These are phyloP conservation scores for Flagelloscypha sp. DNA, from an alignment of 768 basidiomycete species.

Conservation along the genomic window DNA sequence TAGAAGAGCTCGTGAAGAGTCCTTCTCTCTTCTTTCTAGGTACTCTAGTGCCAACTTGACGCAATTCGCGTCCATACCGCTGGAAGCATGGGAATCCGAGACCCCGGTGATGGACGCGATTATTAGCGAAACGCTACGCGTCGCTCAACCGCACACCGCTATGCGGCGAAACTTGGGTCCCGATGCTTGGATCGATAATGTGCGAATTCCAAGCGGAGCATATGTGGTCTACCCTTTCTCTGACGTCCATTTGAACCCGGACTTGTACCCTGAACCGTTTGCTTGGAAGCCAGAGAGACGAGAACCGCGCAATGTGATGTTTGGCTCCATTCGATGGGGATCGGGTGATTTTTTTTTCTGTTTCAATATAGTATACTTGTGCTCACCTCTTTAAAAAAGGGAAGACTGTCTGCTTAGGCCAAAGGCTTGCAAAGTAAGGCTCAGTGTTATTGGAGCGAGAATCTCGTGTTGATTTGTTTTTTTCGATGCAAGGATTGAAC, in stretches of 20 bases:
- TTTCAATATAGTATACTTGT: slow-evolving; percentile 6
- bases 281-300: slow-evolving; percentile 59
- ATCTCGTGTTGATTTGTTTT: too few species aligned
- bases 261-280: slow-evolving; percentile 66
- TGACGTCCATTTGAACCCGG: slow-evolving; percentile 67
- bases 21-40: slow-evolving; percentile 42
- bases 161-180: slow-evolving; percentile 76
- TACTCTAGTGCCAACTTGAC: slow-evolving; percentile 24
- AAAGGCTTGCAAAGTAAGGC: slow-evolving; percentile 68
- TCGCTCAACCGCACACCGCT: slow-evolving; percentile 73
- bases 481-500: too few species aligned
- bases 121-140: slow-evolving; percentile 68
- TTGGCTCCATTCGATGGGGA: slow-evolving; percentile 71
- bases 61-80: slow-evolving; percentile 50
- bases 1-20: slow-evolving; percentile 49
- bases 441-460: too few species aligned
- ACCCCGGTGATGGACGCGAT: slow-evolving; percentile 66
- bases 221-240: slow-evolving; percentile 77
- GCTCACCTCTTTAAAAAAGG: slow-evolving; percentile 31
- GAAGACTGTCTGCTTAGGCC: slow-evolving; percentile 62
- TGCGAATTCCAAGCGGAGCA: slow-evolving; percentile 62
- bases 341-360: slow-evolving; percentile 40
- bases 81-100: slow-evolving; percentile 61
- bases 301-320: slow-evolving; percentile 36
- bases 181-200: slow-evolving; percentile 60